A percentile compares a stretch with the other conserved stretches of the same genome.
phyloP scores from a whole-genome alignment of 345 rosid genomes.

The Eucalyptus camaldulensis region DNA sequence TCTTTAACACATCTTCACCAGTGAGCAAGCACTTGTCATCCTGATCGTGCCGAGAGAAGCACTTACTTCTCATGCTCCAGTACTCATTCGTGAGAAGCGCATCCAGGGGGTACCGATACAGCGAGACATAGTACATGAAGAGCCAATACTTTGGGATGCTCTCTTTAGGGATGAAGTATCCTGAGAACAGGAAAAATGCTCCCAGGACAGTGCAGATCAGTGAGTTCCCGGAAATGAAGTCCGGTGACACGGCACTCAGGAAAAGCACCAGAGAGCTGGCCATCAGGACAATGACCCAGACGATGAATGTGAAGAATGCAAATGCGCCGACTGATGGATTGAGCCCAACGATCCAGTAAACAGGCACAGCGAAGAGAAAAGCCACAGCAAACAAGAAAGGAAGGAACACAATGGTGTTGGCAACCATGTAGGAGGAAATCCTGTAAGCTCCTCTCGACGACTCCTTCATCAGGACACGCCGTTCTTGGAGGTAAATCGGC shows the following conservation, averaged over 20 bases:
- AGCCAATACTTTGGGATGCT: constrained; percentile 78
- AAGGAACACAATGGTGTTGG: constrained; percentile 67
- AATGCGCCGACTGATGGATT: constrained; percentile 58
- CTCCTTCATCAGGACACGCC: constrained; percentile 83
- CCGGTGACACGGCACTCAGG: constrained; percentile 69
- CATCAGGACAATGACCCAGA: constrained; percentile 72
- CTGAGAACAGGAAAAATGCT: constrained; percentile 80
- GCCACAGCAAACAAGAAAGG: constrained; percentile 68
- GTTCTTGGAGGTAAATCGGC: constrained; percentile 79
- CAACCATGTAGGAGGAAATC: constrained; percentile 83
- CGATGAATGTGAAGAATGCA: constrained; percentile 52
- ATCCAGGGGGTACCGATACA: constrained; percentile 80
- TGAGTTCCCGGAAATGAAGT: constrained; percentile 76
- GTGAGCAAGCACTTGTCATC: constrained; percentile 33
- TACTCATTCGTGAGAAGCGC: constrained; percentile 65
- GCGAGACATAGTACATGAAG: constrained; percentile 86
- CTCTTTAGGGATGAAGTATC: constrained; percentile 85
- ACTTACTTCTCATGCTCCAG: constrained; percentile 49
- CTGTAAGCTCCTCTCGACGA: constrained; percentile 67
- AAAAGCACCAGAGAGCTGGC: constrained; percentile 79
- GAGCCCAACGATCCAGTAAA: constrained; percentile 87
- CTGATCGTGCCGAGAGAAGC: constrained; percentile 40
- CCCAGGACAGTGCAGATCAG: constrained; percentile 80
- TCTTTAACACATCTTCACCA: constrained; percentile 58
- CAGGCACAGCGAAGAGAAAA: constrained; percentile 56